Evolutionary conservation across 768 basidiomycete species (phyloP).

Genomic region (Tricholoma hemisulphureum): DNA sequence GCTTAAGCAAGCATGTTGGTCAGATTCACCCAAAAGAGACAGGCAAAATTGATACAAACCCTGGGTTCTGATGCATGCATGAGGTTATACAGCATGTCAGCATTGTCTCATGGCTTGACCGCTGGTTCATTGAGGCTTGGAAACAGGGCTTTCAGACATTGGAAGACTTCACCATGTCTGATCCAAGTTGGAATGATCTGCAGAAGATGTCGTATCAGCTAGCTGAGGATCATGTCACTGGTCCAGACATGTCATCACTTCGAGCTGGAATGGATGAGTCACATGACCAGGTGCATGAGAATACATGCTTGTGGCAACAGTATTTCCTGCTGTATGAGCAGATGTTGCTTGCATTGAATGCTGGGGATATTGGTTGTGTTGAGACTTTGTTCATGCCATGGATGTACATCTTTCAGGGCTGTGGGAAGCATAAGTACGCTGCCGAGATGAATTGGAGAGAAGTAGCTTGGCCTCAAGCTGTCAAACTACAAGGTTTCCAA

Average conservation of each 20-base stretch:
- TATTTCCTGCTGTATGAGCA: conserved; percentile 42
- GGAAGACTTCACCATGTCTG: conserved; percentile 25
- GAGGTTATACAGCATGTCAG: conserved; percentile 31
- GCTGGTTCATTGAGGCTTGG: conserved; percentile 26
- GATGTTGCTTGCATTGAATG: conserved; percentile 24
- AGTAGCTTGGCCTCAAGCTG: conserved; percentile 4
- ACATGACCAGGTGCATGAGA: conserved; percentile 34
- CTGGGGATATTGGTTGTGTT: conserved; percentile 12
- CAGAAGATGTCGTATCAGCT: conserved; percentile 21
- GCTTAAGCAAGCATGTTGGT: conserved; percentile 21
- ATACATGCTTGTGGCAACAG: conserved; percentile 28
- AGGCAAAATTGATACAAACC: conserved; percentile 29
- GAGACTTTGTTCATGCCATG: conserved; percentile 9
- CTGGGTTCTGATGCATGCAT: conserved; percentile 36
- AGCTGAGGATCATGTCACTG: conserved; percentile 18
- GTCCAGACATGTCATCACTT: conserved; percentile 1
- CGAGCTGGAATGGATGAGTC: not conserved
- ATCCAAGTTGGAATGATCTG: conserved; percentile 28
- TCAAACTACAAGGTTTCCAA: not conserved
- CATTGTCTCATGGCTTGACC: conserved; percentile 24
- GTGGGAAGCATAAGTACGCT: conserved; percentile 16
- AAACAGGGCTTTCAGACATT: conserved; percentile 9
- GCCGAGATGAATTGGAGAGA: conserved; percentile 6
- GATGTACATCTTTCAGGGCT: conserved; percentile 13
- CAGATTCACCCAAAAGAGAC: conserved; percentile 30